A percentile compares a stretch with the other conserved stretches of the same genome.
Conservation (phyloP, 257 asterid species). For the Lithospermum erythrorhizon region DNA sequence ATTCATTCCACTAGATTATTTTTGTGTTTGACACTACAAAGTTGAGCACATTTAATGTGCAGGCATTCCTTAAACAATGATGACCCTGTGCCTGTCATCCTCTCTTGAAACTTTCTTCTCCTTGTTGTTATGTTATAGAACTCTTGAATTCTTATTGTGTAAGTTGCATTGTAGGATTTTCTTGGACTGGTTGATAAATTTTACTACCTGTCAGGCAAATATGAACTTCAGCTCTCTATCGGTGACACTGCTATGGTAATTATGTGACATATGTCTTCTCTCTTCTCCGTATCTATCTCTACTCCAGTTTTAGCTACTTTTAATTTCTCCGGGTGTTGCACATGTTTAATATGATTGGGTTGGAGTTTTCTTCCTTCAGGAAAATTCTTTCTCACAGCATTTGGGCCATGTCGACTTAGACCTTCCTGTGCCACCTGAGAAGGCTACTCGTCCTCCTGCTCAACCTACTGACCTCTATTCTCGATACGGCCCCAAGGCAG, state of each 20-base stretch:
- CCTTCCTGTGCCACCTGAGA: conserved; percentile 88
- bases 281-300: background rate
- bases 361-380: conserved; percentile 37
- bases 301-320: background rate
- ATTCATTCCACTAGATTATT: conserved; percentile 29
- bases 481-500: conserved; percentile 83
- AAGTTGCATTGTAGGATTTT: conserved; percentile 66
- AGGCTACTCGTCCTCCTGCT: conserved; percentile 86
- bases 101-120: background rate
- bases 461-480: conserved; percentile 57
- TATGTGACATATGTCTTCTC: background rate
- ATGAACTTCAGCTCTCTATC: conserved; percentile 77
- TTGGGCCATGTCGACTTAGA: conserved; percentile 74
- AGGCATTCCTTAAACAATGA: no score
- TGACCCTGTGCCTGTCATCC: no score
- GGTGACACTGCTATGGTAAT: conserved; percentile 91
- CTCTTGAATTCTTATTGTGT: background rate
- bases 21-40: no score
- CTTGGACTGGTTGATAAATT: conserved; percentile 92
- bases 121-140: background rate
- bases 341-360: background rate
- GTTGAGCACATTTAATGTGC: no score
- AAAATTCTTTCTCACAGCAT: conserved; percentile 75
- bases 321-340: background rate
- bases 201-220: conserved; percentile 73